Percentiles rank a stretch among this genome's conserved stretches.
Evolutionary conservation across 345 rosid genomes (phyloP).

Genomic region (Hirschfeldia incana): DNA sequence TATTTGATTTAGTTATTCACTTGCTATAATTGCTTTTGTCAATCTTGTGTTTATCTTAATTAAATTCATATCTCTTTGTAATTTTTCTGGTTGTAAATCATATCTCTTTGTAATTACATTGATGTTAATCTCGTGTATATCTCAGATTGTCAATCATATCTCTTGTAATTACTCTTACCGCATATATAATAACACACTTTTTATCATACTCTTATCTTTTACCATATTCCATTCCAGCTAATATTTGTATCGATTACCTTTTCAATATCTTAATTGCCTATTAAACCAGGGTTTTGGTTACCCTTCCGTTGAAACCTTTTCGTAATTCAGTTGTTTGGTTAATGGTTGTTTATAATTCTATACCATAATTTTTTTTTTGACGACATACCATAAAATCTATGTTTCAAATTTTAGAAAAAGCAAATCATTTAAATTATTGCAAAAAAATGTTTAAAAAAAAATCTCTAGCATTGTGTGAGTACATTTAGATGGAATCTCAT

Average conservation of each 20-base stretch:
- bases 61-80: slow-evolving; percentile 6
- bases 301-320: too few relatives aligned
- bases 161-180: slow-evolving; percentile 8
- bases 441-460: too few relatives aligned
- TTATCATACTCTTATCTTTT: background rate
- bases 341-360: too few relatives aligned
- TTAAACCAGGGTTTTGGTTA: background rate
- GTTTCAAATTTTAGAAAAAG: too few relatives aligned
- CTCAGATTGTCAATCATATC: slow-evolving; percentile 4
- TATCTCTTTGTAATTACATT: slow-evolving; percentile 14
- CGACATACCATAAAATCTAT: too few relatives aligned
- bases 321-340: too few relatives aligned
- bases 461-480: too few relatives aligned
- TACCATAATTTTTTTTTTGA: too few relatives aligned
- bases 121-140: background rate
- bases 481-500: too few relatives aligned
- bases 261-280: background rate
- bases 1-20: slow-evolving; percentile 7
- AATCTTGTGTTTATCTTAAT: slow-evolving; percentile 8
- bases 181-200: background rate
- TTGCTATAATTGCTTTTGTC: slow-evolving; percentile 3
- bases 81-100: background rate
- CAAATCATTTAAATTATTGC: too few relatives aligned
- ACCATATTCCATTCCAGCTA: background rate
- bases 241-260: background rate